Base-by-base conservation (phyloP, 768 basidiomycete species). In the Macrolepiota fuliginosa region DNA sequence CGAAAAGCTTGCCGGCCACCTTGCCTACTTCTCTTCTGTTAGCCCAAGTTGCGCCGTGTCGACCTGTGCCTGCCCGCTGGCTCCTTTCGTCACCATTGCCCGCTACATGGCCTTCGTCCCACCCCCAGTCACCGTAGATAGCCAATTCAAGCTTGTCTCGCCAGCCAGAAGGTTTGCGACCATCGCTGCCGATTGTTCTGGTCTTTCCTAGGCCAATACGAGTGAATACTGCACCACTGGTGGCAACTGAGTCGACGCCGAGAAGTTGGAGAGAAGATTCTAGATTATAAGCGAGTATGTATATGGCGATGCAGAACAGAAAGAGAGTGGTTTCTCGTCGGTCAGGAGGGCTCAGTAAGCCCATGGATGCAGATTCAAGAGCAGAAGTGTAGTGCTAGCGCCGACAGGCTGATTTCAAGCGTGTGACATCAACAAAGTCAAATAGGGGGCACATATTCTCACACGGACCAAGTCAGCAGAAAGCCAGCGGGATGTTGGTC, bases 261-360 rank as follows among this genome's bases (percentile, higher is more conserved):
- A 85, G 71, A 39, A 81, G 74, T 46, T 79, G 77, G 5, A 91
- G 74, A 0, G 89, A 85, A 2, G 79, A 71, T 71, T 91, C 88
- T 62, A 92, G 74, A 73, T 94, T 90, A 70, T 88, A 91, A 40
- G 91, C 83, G 49, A 94, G 72, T 29, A 89, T 73, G 69, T 93
- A 91, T 54, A 85, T 73, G 15, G 83, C 76, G 35, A 91, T 71
- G 10, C 87, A 83, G 66, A 89, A 83, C 37, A 92, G 75, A 62
- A 91, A 67, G 66, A 95, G 81, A 10, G 84, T 79, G 35, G 89
- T 66, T 73, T 95, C 94, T 64, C 92, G 85, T 65, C 88, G 83
- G 52, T 82, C 89, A 11, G 89, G 92, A 55, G 85, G 83, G 2
- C 84, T 78, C 46, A 76, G 72, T 88, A 89, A 91, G 60, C 77